Conservation (phyloP, 495 filamentous ascomycete species). For the Lasiosphaeria miniovina region DNA sequence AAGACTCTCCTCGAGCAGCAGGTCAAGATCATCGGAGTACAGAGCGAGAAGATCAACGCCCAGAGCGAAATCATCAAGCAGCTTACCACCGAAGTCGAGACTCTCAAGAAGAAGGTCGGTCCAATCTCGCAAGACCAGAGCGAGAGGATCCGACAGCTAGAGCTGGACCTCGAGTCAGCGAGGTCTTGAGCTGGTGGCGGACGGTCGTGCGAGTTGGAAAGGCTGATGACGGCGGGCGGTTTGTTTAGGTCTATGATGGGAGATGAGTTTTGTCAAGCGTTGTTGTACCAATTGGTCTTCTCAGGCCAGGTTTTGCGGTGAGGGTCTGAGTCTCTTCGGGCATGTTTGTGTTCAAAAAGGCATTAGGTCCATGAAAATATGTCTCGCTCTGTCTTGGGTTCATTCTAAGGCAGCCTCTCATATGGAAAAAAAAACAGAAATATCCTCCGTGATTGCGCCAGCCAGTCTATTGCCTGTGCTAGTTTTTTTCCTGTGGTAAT, state of each 20-base stretch:
- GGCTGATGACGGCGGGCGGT: not conserved
- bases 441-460: too few relatives aligned
- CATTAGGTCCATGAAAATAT: too few relatives aligned
- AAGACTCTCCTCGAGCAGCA: slow-evolving; percentile 62
- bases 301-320: too few relatives aligned
- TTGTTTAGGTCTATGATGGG: not conserved
- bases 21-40: slow-evolving; percentile 54
- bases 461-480: too few relatives aligned
- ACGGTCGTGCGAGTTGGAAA: not conserved
- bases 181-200: not conserved
- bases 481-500: too few relatives aligned
- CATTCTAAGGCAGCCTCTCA: too few relatives aligned
- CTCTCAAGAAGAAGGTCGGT: slow-evolving; percentile 63
- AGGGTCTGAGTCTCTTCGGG: too few relatives aligned
- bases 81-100: slow-evolving; percentile 66
- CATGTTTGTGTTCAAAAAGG: too few relatives aligned
- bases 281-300: too few relatives aligned
- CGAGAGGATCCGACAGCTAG: slow-evolving; percentile 66
- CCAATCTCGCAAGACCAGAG: slow-evolving; percentile 58
- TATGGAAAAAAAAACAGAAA: too few relatives aligned
- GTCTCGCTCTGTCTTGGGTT: too few relatives aligned
- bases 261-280: too few relatives aligned
- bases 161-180: slow-evolving; percentile 60
- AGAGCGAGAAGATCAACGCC: slow-evolving; percentile 57
- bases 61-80: slow-evolving; percentile 59